phyloP scores from a whole-genome alignment of 495 filamentous ascomycete species.

The Talaromyces adpressus region DNA sequence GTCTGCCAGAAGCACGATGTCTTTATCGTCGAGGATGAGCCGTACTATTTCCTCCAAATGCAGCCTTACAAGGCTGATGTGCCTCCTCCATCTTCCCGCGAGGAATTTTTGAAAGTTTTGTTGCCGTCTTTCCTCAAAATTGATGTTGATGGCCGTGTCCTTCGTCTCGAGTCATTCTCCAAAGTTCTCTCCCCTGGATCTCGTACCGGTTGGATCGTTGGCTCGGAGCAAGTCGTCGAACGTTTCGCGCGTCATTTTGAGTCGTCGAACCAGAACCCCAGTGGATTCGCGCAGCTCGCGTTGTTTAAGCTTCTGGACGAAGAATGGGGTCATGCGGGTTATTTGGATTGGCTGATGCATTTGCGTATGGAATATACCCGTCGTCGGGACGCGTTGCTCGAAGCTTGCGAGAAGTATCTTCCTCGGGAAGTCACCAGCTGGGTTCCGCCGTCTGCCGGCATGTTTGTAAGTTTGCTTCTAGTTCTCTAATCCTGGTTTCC shows the following conservation, averaged over 20 bases:
- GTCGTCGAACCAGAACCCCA: conserved; percentile 72
- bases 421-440: conserved; percentile 76
- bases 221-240: conserved; percentile 73
- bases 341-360: conserved; percentile 81
- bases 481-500: background rate
- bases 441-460: conserved; percentile 80
- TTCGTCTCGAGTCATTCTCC: conserved; percentile 63
- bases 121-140: conserved; percentile 56
- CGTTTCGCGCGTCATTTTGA: conserved; percentile 72
- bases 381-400: conserved; percentile 68
- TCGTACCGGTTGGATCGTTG: conserved; percentile 60
- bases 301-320: conserved; percentile 89
- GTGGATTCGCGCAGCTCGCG: conserved; percentile 73
- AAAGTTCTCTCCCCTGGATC: conserved; percentile 59
- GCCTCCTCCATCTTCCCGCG: conserved; percentile 47
- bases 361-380: conserved; percentile 76
- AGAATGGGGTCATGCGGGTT: conserved; percentile 90
- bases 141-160: conserved; percentile 59
- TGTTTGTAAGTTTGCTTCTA: conserved; percentile 68
- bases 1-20: conserved; percentile 77
- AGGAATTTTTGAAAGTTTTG: conserved; percentile 53
- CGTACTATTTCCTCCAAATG: conserved; percentile 99
- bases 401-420: conserved; percentile 73
- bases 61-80: conserved; percentile 60
- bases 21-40: conserved; percentile 89